Evolutionary conservation across 2,329 filamentous ascomycete genomes (phyloP), one percentile per base, ranked within the genome.

Genomic region (Penicillium digitatum): DNA sequence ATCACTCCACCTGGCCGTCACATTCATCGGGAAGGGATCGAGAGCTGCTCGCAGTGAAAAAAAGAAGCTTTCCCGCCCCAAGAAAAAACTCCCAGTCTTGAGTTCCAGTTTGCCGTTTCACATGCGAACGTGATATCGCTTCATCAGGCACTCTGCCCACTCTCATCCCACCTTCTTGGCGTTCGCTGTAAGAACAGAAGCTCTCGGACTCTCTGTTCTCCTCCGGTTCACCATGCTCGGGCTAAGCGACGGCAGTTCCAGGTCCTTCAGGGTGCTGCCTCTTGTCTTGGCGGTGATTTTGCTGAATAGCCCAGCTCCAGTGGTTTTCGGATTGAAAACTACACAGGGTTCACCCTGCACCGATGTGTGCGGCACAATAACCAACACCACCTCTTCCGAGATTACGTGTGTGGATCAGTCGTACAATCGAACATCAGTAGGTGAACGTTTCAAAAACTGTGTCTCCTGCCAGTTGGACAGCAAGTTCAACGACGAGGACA

Each of bases 391-490:
- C n/a, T 61, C 65, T 3, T 64, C 67, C 12, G 74, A 77, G 43
- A 72, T 78, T 37, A 67, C 72, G 16, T 79, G 76, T 61, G 56
- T 73, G 40, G 76, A 79, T 62, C 48, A 56, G 2, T 56, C 72
- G 29, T 78, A 69, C 57, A 65, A 64, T 43, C 51, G 57, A n/a
- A 72, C 70, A 3, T 52, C 57, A 1, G 65, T 61, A 6, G 76
- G 76, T 2, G 57, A 62, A 27, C 59, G 65, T 12, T 77, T 78
- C 48, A 55, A 74, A 51, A 62, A 71, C 11, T 79, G 76, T 43
- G 64, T 78, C 42, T 67, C 66, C 9, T 79, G 76, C 58, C 65
- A 74, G 54, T 62, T 79, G 59, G 59, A 70, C 22, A 78, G 76
- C 52, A 68, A 65, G 5, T 75, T 70, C 52, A 58, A 64, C 18